Evolutionary conservation across 163 green algal genomes (phyloP).

Genomic region (Scenedesmus sp.): DNA sequence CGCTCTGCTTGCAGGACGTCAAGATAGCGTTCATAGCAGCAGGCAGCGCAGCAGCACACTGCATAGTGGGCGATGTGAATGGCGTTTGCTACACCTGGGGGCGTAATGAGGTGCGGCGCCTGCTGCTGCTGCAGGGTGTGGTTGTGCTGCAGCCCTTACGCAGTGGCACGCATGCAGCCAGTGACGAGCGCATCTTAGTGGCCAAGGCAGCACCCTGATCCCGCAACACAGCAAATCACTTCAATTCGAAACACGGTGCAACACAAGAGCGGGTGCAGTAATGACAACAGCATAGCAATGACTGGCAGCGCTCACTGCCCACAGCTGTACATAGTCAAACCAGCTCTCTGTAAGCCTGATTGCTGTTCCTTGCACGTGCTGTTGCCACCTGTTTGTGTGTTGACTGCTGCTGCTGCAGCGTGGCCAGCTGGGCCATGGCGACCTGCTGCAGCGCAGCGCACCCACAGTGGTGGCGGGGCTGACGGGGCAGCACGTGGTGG

Average conservation of each 20-base stretch:
- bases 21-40: slow-evolving; percentile 80
- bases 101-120: slow-evolving; percentile 83
- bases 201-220: too few relatives aligned
- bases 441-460: slow-evolving; percentile 81
- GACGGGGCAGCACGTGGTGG: slow-evolving; percentile 73
- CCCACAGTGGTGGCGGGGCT: slow-evolving; percentile 78
- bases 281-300: background rate
- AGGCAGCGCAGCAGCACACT: slow-evolving; percentile 81
- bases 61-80: slow-evolving; percentile 77
- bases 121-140: too few relatives aligned
- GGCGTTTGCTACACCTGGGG: slow-evolving; percentile 90
- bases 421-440: slow-evolving; percentile 92
- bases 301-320: background rate
- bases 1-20: slow-evolving; percentile 70
- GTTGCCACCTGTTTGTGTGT: background rate
- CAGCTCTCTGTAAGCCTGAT: too few relatives aligned
- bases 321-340: background rate
- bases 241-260: too few relatives aligned
- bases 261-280: background rate
- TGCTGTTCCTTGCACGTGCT: background rate
- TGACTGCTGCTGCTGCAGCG: slow-evolving; percentile 68
- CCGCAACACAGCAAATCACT: background rate
- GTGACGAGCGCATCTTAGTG: background rate
- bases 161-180: background rate
- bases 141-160: slow-evolving; percentile 7